A percentile compares a stretch with the other conserved stretches of the same genome.
phyloP scores from a whole-genome alignment of 2,329 filamentous ascomycete species.

The Phyllosticta citrichinensis region DNA sequence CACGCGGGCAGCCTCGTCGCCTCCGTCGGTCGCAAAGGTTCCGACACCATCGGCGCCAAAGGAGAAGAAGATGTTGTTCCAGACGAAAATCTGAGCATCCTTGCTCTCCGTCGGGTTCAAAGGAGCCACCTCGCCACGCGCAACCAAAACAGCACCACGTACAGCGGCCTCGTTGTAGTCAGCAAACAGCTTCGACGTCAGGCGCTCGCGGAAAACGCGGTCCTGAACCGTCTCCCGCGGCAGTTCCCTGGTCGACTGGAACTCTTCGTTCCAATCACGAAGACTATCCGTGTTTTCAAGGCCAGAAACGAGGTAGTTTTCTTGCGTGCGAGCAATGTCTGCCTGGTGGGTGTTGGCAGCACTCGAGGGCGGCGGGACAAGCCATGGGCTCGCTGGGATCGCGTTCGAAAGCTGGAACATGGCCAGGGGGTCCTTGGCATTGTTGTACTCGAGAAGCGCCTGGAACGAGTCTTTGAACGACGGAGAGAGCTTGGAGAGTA shows the following conservation, averaged over 20 bases:
- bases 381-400: slow-evolving; percentile 84
- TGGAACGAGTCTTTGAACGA: slow-evolving; percentile 71
- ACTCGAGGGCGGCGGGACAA: slow-evolving; percentile 61
- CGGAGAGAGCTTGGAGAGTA: slow-evolving; percentile 70
- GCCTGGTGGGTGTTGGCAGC: slow-evolving; percentile 60
- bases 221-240: slow-evolving; percentile 92
- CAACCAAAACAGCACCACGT: slow-evolving; percentile 82
- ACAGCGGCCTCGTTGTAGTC: slow-evolving; percentile 96
- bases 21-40: slow-evolving; percentile 92
- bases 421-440: slow-evolving; percentile 74
- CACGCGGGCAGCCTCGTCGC: slow-evolving; percentile 89
- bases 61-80: slow-evolving; percentile 99
- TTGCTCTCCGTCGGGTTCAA: slow-evolving; percentile 86
- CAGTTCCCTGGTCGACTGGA: slow-evolving; percentile 91
- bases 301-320: slow-evolving; percentile 81
- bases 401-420: slow-evolving; percentile 95
- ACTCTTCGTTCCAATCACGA: slow-evolving; percentile 98
- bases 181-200: slow-evolving; percentile 91
- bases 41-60: slow-evolving; percentile 96
- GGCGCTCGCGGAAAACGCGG: slow-evolving; percentile 84
- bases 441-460: slow-evolving; percentile 74
- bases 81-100: slow-evolving; percentile 97
- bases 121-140: slow-evolving; percentile 82
- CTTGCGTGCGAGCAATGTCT: slow-evolving; percentile 83
- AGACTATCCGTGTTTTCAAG: slow-evolving; percentile 90